Percentiles rank a stretch among this genome's conserved stretches.
Evolutionary conservation across 2,329 filamentous ascomycete species (phyloP).

Genomic region (Beauveria pseudobassiana): DNA sequence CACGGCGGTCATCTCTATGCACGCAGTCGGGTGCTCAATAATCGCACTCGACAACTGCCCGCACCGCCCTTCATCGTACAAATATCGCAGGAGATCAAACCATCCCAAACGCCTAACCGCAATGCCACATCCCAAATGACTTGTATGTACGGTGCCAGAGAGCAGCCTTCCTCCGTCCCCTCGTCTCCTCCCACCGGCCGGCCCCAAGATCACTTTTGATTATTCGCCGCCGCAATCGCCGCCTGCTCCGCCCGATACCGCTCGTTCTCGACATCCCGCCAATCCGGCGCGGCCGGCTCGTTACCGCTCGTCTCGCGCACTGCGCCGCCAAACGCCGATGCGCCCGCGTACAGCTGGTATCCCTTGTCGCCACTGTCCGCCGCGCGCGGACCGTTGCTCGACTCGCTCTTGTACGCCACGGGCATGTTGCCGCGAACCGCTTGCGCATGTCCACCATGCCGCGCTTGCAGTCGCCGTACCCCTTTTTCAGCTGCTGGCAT

Average conservation of each 20-base stretch:
- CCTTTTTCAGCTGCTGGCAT: conserved; percentile 89
- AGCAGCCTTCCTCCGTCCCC: background rate
- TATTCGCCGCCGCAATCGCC: conserved; percentile 17
- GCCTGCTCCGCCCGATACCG: conserved; percentile 37
- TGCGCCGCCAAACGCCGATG: conserved; percentile 58
- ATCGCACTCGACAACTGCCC: background rate
- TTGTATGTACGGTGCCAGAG: background rate
- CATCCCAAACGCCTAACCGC: background rate
- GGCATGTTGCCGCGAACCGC: conserved; percentile 93
- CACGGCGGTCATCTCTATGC: background rate
- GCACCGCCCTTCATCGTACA: background rate
- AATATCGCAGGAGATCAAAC: background rate
- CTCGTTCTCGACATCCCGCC: conserved; percentile 59
- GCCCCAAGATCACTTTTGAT: background rate
- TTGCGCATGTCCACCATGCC: conserved; percentile 99
- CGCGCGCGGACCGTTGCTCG: conserved; percentile 31
- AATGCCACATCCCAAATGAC: background rate
- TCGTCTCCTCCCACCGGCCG: background rate
- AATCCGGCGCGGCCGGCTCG: conserved; percentile 53
- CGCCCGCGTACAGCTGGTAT: conserved; percentile 73
- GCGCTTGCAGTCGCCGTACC: conserved; percentile 90
- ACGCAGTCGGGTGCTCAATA: background rate
- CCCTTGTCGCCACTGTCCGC: conserved; percentile 44
- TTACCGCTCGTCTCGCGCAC: conserved; percentile 61
- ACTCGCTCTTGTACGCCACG: conserved; percentile 55